A percentile compares a stretch with the other conserved stretches of the same genome.
Conservation (phyloP, 2,329 filamentous ascomycete species). For the Exophiala bonariae region DNA sequence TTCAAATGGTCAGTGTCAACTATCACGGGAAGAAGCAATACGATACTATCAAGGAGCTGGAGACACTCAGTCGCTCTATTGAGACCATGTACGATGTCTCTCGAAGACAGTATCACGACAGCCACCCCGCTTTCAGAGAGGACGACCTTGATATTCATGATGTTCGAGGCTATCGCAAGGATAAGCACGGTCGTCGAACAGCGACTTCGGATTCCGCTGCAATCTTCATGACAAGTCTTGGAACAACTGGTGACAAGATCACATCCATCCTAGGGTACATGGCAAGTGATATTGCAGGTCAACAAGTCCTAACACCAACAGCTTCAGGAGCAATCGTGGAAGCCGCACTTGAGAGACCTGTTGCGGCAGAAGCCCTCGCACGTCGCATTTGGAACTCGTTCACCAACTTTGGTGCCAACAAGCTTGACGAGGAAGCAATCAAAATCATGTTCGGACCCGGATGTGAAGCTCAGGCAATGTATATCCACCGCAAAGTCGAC, state of each 20-base stretch:
- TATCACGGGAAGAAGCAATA: slow-evolving; percentile 22
- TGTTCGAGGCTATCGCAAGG: slow-evolving; percentile 15
- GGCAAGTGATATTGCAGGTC: slow-evolving; percentile 17
- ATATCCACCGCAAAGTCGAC: slow-evolving; percentile 34
- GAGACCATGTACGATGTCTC: slow-evolving; percentile 22
- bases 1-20: slow-evolving; percentile 20
- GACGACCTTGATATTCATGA: slow-evolving; percentile 21
- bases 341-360: slow-evolving; percentile 31
- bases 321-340: slow-evolving; percentile 31
- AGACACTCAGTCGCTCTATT: slow-evolving; percentile 15
- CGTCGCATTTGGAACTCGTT: slow-evolving; percentile 36
- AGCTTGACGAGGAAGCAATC: slow-evolving; percentile 30
- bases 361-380: slow-evolving; percentile 34
- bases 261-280: slow-evolving; percentile 15
- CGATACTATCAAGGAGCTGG: slow-evolving; percentile 21
- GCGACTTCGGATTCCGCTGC: slow-evolving; percentile 10
- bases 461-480: slow-evolving; percentile 28
- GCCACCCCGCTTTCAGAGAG: slow-evolving; percentile 10
- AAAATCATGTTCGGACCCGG: slow-evolving; percentile 30
- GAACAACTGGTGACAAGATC: slow-evolving; percentile 13
- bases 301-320: slow-evolving; percentile 19
- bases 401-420: slow-evolving; percentile 23
- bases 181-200: slow-evolving; percentile 8
- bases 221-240: slow-evolving; percentile 16
- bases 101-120: slow-evolving; percentile 11